Conservation (phyloP, 495 filamentous ascomycete genomes). For the Trichoderma reesei region DNA sequence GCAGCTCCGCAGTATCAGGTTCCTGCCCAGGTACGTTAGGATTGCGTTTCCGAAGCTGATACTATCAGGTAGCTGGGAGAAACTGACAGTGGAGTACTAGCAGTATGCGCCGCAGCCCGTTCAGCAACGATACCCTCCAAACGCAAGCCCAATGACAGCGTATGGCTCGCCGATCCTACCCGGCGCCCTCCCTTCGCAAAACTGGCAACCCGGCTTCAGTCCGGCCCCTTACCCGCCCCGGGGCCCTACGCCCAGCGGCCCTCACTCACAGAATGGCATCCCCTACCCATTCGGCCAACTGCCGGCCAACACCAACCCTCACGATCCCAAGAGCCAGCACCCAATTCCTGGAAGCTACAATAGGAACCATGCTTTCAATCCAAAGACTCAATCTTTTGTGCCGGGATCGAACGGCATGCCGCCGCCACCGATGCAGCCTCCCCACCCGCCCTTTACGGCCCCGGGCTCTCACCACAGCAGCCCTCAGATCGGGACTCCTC, state of each 20-base stretch:
- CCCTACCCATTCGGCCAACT: slow-evolving; percentile 71
- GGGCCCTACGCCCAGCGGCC: slow-evolving; percentile 16
- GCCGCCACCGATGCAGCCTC: slow-evolving; percentile 26
- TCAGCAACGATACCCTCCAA: slow-evolving; percentile 21
- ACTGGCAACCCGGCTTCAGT: slow-evolving; percentile 10
- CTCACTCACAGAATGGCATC: slow-evolving; percentile 28
- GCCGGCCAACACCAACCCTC: slow-evolving; percentile 56
- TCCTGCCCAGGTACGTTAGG: slow-evolving; percentile 28
- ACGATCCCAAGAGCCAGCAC: slow-evolving; percentile 58
- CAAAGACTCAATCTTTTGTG: slow-evolving; percentile 82
- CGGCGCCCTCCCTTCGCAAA: slow-evolving; percentile 14
- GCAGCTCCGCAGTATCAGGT: slow-evolving; percentile 23
- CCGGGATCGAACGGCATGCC: slow-evolving; percentile 45
- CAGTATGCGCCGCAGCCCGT: slow-evolving; percentile 21
- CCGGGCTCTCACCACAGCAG: slow-evolving; percentile 34
- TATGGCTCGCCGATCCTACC: slow-evolving; percentile 21
- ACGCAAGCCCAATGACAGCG: slow-evolving; percentile 14
- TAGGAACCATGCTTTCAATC: slow-evolving; percentile 72
- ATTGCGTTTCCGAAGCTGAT: too few relatives aligned
- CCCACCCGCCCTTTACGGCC: slow-evolving; percentile 22
- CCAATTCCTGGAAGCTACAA: slow-evolving; percentile 75
- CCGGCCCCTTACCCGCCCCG: slow-evolving; percentile 12
- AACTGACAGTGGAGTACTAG: slow-evolving; percentile 13
- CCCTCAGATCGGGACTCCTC: slow-evolving; percentile 35
- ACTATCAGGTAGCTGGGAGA: too few relatives aligned